Evolutionary conservation across 2,329 filamentous ascomycete species (phyloP).

Genomic region (Botryotinia calthae): DNA sequence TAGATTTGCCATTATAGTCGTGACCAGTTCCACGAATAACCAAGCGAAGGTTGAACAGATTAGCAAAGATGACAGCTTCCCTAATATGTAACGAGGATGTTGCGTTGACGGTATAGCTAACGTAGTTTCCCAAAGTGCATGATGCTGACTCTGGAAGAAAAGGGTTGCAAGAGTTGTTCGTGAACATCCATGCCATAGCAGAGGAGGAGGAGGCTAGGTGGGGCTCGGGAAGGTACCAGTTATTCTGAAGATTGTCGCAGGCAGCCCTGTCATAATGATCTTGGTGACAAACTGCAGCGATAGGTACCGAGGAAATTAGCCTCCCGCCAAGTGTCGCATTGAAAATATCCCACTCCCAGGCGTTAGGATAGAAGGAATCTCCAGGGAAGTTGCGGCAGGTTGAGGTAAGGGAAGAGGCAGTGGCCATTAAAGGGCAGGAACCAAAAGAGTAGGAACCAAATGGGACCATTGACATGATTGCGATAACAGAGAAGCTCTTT

Average conservation of each 20-base stretch:
- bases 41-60: constrained; percentile 41
- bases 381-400: too few relatives aligned
- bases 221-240: constrained; percentile 18
- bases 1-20: constrained; percentile 42
- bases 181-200: constrained; percentile 15
- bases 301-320: constrained; percentile 24
- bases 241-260: constrained; percentile 21
- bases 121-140: constrained; percentile 34
- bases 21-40: constrained; percentile 56
- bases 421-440: too few relatives aligned
- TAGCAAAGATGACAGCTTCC: constrained; percentile 41
- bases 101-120: constrained; percentile 31
- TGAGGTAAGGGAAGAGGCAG: too few relatives aligned
- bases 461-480: too few relatives aligned
- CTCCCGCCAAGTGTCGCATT: constrained; percentile 16
- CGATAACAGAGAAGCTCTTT: too few relatives aligned
- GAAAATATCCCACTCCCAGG: too few relatives aligned
- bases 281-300: constrained; percentile 24
- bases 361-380: too few relatives aligned
- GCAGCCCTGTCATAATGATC: constrained; percentile 18
- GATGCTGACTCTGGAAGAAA: background rate
- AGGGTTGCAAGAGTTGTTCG: constrained; percentile 16
- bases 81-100: constrained; percentile 24
- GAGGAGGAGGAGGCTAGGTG: constrained; percentile 16
- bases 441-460: too few relatives aligned